Conservation (phyloP, 352 stramenopile genomes). For the Globisporangium ultimum region DNA sequence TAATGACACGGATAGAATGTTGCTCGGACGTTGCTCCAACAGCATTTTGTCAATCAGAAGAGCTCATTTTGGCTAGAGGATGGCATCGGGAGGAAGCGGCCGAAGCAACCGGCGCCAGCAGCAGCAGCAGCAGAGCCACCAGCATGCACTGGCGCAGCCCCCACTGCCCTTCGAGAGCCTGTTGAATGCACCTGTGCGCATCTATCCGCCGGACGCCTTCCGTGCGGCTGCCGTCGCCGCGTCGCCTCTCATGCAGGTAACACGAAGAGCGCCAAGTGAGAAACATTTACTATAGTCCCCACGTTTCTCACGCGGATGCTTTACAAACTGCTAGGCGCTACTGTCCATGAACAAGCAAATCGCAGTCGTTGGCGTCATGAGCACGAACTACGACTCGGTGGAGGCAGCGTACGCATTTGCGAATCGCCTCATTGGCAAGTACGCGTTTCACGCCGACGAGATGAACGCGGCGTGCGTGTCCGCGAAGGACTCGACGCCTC, state of each 20-base stretch:
- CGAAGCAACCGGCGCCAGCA: conserved; percentile 3
- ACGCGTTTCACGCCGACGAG: conserved; percentile 35
- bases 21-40: neutral
- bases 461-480: conserved; percentile 2
- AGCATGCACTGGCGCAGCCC: conserved; percentile 8
- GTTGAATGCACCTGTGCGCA: conserved; percentile 41
- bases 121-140: conserved; percentile 9
- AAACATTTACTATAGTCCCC: neutral
- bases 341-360: conserved; percentile 32
- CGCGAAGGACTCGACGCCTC: conserved; percentile 16
- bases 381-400: conserved; percentile 27
- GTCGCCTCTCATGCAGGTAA: conserved; percentile 13
- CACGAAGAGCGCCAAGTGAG: too few species aligned
- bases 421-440: conserved; percentile 61
- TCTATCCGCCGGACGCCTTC: conserved; percentile 44
- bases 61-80: neutral
- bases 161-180: conserved; percentile 28
- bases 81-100: neutral
- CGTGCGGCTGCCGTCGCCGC: conserved; percentile 12
- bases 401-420: conserved; percentile 40
- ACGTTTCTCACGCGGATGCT: neutral
- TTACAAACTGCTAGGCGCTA: conserved; percentile 21
- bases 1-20: too few species aligned
- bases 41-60: neutral
- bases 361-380: conserved; percentile 49